Evolutionary conservation across 2,329 filamentous ascomycete species (phyloP).

Genomic region (Lachnellula occidentalis): DNA sequence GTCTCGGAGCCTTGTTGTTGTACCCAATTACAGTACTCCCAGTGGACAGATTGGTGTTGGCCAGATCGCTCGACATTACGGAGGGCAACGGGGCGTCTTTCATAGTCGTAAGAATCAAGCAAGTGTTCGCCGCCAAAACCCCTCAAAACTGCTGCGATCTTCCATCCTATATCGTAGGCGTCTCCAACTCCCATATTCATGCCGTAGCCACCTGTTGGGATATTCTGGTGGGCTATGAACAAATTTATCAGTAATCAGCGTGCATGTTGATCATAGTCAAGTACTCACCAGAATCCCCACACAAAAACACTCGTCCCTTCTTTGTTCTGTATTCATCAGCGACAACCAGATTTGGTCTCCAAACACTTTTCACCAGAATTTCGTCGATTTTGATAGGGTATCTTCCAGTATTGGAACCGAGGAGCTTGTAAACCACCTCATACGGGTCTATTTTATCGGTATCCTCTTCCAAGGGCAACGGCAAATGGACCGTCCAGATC

Average conservation of each 20-base stretch:
- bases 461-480: conserved; percentile 11
- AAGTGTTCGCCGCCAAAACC: conserved; percentile 14
- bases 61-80: conserved; percentile 20
- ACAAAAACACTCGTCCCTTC: conserved; percentile 20
- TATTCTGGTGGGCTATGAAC: conserved; percentile 27
- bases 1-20: too few relatives aligned
- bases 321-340: conserved; percentile 23
- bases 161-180: conserved; percentile 30
- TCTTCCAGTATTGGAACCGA: conserved; percentile 18
- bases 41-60: not conserved
- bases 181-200: conserved; percentile 33
- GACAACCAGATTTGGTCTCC: conserved; percentile 29
- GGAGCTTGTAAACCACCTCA: conserved; percentile 20
- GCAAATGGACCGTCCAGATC: conserved; percentile 32
- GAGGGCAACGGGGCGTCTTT: conserved; percentile 24
- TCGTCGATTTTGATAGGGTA: conserved; percentile 31
- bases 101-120: conserved; percentile 24
- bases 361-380: conserved; percentile 29
- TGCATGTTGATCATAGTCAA: not conserved
- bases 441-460: conserved; percentile 20
- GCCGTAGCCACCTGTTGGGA: conserved; percentile 31
- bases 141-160: conserved; percentile 26
- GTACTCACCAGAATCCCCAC: conserved; percentile 27
- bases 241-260: too few relatives aligned
- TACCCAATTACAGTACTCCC: too few relatives aligned